Evolutionary conservation across 805 yeast species (phyloP).

Genomic region (Nakazawaea wickerhamii): DNA sequence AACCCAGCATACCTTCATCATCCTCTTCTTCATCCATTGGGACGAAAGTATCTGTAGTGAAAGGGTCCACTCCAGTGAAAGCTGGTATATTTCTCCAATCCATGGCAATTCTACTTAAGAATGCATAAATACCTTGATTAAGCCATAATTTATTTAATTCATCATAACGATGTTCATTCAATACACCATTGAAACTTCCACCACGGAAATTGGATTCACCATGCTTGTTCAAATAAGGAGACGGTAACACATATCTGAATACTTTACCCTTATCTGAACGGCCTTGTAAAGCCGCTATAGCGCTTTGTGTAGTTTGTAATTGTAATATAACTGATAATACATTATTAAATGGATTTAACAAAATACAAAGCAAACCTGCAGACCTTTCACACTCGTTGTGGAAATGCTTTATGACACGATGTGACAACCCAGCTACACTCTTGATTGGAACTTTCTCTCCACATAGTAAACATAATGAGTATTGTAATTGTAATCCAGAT

Average conservation of each 20-base stretch:
- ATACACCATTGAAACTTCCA: constrained; percentile 45
- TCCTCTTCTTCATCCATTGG: neutral
- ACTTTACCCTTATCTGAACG: constrained; percentile 18
- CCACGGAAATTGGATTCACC: constrained; percentile 66
- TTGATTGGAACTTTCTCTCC: constrained; percentile 33
- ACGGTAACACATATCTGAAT: constrained; percentile 27
- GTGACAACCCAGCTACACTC: constrained; percentile 19
- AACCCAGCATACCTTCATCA: neutral
- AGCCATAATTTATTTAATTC: constrained; percentile 58
- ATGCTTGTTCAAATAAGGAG: constrained; percentile 69
- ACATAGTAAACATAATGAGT: constrained; percentile 39
- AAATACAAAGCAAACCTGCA: constrained; percentile 16
- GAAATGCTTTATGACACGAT: constrained; percentile 25
- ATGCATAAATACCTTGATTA: constrained; percentile 50
- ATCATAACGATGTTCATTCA: constrained; percentile 48
- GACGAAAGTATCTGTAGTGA: constrained; percentile 1
- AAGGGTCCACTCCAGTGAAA: constrained; percentile 3
- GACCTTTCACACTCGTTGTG: constrained; percentile 27
- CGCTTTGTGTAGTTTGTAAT: constrained; percentile 17
- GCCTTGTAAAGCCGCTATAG: constrained; percentile 12
- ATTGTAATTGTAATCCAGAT: constrained; percentile 24
- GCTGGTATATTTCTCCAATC: constrained; percentile 9
- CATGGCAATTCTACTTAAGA: constrained; percentile 30
- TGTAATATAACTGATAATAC: constrained; percentile 24
- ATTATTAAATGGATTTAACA: constrained; percentile 17